A percentile compares a stretch with the other conserved stretches of the same genome.
phyloP scores from a whole-genome alignment of 768 basidiomycete genomes.

The Auricularia sp. region DNA sequence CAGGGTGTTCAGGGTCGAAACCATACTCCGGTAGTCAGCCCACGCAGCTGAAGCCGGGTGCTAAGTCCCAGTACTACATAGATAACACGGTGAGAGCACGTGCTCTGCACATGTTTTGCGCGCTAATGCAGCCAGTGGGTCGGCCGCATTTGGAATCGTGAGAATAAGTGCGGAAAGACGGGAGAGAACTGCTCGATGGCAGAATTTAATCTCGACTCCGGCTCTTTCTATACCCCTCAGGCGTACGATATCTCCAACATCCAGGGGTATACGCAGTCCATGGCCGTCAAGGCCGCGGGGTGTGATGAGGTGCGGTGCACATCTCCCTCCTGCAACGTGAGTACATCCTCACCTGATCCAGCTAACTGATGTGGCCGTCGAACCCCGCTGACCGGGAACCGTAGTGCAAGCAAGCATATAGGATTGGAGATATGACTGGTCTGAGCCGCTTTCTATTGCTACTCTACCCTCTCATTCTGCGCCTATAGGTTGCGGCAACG shows the following conservation, averaged over 20 bases:
- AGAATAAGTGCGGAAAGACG: conserved; percentile 29
- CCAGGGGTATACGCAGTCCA: conserved; percentile 32
- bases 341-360: background rate
- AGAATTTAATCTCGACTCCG: conserved; percentile 29
- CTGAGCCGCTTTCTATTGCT: too few relatives aligned
- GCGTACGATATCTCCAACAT: conserved; percentile 38
- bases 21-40: conserved; percentile 29
- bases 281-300: conserved; percentile 26
- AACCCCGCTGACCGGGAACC: background rate
- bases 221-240: conserved; percentile 16
- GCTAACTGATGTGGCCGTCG: background rate
- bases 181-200: conserved; percentile 32
- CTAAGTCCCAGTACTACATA: background rate
- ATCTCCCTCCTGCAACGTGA: background rate
- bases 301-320: conserved; percentile 33
- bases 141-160: conserved; percentile 29
- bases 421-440: background rate
- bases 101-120: background rate
- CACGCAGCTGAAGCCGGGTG: conserved; percentile 17
- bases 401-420: background rate
- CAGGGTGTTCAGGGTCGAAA: conserved; percentile 8
- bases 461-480: background rate
- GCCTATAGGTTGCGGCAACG: background rate
- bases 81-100: background rate
- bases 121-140: conserved; percentile 32